Conservation (phyloP, 371 early-diverging fungal species). For the Chytridium lagenaria region DNA sequence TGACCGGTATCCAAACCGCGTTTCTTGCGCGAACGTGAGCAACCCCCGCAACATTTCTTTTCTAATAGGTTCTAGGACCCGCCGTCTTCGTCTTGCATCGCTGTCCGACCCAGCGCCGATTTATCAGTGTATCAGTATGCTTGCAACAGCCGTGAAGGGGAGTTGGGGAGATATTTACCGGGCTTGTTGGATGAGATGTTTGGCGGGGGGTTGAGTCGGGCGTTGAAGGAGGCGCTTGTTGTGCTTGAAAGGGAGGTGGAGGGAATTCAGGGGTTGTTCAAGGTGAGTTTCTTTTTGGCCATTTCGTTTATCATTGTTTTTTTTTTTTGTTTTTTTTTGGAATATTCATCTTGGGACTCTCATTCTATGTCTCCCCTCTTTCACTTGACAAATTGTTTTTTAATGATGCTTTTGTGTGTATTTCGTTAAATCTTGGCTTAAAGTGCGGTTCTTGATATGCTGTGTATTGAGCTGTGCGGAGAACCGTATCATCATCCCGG, state of each 20-base stretch:
- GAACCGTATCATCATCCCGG: conserved; percentile 74
- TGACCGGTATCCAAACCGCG: conserved; percentile 73
- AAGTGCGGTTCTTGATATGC: conserved; percentile 70
- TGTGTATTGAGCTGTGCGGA: conserved; percentile 81
- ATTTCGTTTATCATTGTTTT: too few relatives aligned
- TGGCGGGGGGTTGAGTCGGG: conserved; percentile 78
- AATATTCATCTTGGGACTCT: too few relatives aligned
- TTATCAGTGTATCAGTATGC: conserved; percentile 82
- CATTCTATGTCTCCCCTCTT: conserved; percentile 80
- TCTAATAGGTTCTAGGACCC: background rate
- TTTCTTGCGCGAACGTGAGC: conserved; percentile 39
- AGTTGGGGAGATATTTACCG: conserved; percentile 78
- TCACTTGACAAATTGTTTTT: conserved; percentile 85
- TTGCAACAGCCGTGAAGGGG: conserved; percentile 88
- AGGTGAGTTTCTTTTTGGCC: too few relatives aligned
- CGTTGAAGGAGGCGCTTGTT: conserved; percentile 78
- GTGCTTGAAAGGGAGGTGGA: too few relatives aligned
- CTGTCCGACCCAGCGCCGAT: conserved; percentile 69
- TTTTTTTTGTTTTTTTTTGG: too few relatives aligned
- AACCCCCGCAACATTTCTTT: background rate
- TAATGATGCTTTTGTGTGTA: background rate
- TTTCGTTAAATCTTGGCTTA: background rate
- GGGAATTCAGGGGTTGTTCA: too few relatives aligned
- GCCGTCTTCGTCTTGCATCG: conserved; percentile 60
- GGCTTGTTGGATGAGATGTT: conserved; percentile 92